phyloP scores from a whole-genome alignment of 2,329 filamentous ascomycete genomes.

The Lanzia echinophila region DNA sequence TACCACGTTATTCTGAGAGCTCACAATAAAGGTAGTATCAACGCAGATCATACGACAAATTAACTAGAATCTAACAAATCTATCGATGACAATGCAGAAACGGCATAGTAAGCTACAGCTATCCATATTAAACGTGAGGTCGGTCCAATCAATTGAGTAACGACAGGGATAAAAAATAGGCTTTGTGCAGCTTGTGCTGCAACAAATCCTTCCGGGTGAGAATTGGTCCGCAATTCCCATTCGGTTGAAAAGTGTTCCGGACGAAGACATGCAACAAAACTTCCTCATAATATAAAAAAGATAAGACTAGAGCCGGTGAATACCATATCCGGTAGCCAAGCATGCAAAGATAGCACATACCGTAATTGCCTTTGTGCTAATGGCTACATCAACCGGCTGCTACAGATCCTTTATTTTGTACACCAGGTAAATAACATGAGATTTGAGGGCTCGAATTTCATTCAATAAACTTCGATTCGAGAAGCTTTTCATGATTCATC shows the following conservation, averaged over 20 bases:
- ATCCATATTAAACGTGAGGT: background rate
- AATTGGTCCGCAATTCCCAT: conserved; percentile 2
- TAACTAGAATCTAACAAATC: too few relatives aligned
- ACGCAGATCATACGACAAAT: too few relatives aligned
- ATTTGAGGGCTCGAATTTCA: too few relatives aligned
- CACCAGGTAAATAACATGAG: too few relatives aligned
- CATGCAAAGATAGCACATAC: background rate
- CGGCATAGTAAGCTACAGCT: background rate
- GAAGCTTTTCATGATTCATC: background rate
- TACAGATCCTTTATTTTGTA: too few relatives aligned
- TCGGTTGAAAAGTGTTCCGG: conserved; percentile 10
- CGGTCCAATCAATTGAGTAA: background rate
- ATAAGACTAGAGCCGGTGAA: background rate
- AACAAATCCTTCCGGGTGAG: conserved; percentile 8
- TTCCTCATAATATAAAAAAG: background rate
- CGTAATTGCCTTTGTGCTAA: too few relatives aligned
- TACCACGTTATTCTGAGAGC: too few relatives aligned
- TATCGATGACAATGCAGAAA: too few relatives aligned
- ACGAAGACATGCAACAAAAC: conserved; percentile 9
- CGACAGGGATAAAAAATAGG: background rate
- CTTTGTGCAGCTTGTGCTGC: conserved; percentile 2
- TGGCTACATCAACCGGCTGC: too few relatives aligned
- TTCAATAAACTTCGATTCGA: background rate
- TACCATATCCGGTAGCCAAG: background rate
- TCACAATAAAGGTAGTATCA: too few relatives aligned